phyloP scores from a whole-genome alignment of 129 eudicot species.

The Ambrosia trifida region DNA sequence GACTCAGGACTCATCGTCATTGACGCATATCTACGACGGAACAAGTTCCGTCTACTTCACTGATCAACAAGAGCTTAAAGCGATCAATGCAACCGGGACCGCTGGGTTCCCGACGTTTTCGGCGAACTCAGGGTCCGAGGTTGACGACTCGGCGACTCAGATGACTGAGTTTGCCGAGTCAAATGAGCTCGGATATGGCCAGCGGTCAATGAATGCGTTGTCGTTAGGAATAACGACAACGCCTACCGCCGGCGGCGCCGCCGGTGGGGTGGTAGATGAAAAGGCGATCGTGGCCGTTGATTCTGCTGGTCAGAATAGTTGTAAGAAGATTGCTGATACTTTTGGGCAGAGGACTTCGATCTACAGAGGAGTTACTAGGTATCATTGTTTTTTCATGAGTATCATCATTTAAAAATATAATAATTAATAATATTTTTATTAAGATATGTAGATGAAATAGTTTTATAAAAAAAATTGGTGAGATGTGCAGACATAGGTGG shows the following conservation, averaged over 20 bases:
- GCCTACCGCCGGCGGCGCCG: background rate
- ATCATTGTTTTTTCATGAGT: background rate
- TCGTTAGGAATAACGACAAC: slow-evolving; percentile 45
- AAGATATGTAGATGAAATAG: background rate
- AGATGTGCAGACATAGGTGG: slow-evolving; percentile 86
- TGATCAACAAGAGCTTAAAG: slow-evolving; percentile 63
- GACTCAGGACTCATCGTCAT: slow-evolving; percentile 76
- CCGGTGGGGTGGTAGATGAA: slow-evolving; percentile 14
- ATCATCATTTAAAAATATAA: background rate
- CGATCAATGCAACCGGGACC: slow-evolving; percentile 14
- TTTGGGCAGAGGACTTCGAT: slow-evolving; percentile 96
- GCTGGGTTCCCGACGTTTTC: slow-evolving; percentile 76
- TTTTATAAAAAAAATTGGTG: background rate
- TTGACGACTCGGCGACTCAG: slow-evolving; percentile 77
- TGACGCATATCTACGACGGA: slow-evolving; percentile 83
- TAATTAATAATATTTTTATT: background rate
- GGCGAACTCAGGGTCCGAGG: slow-evolving; percentile 90
- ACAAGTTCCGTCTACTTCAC: slow-evolving; percentile 43
- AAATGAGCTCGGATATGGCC: slow-evolving; percentile 62
- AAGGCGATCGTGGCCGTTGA: slow-evolving; percentile 55
- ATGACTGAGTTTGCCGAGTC: slow-evolving; percentile 50
- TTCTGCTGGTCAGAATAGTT: slow-evolving; percentile 37
- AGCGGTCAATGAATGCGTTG: slow-evolving; percentile 44
- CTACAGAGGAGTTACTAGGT: slow-evolving; percentile 97
- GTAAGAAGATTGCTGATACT: slow-evolving; percentile 78